Evolutionary conservation across 2,329 filamentous ascomycete genomes (phyloP), one percentile per base, ranked within the genome.

Genomic region (Aspergillus luchuensis): DNA sequence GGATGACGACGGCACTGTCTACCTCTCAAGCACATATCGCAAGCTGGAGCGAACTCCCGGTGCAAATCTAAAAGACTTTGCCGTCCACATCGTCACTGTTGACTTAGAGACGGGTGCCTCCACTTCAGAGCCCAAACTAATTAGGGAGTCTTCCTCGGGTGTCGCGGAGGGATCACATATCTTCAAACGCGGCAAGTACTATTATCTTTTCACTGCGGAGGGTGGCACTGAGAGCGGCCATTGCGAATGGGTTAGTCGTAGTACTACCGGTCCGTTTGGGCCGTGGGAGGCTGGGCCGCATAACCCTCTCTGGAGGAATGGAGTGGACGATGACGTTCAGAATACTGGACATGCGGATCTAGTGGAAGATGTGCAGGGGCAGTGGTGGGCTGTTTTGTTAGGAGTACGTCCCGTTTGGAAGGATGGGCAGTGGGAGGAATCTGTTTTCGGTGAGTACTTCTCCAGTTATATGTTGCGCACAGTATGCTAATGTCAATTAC

Each of bases 221-320:
- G 82, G 82, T 39, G 84, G 84, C 3, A 86, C 84, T 0, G 86
- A 82, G 5, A 86, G 85, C 61, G 80, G 83, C 0, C 87, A 90
- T 66, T 83, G 85, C 2, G 84, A 82, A 66, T 89, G 86, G 28
- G 80, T 90, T 2, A 75, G 78, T 55, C 78, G 83, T 76, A 87
- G 61, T 78, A 84, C 55, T 78, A 81, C 5, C 69, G 78, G 57
- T 66, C 81, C 70, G 71, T 87, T 84, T 78, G 87, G 87, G 0
- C 87, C 87, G 0, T 90, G 88, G 72, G 84, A 87, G 66, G 71
- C 80, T 1, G 85, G 87, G 39, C 85, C 86, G 0, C 74, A 83
- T 50, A 85, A 86, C 57, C 79, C 86, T 49, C 79, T 89, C 45
- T 74, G 88, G 49, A 84, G 76, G 3, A 83, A 83, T 57, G 80